Evolutionary conservation across 257 asterid species (phyloP), one percentile per base, ranked within the genome.

Genomic region (Buddleja alternifolia): DNA sequence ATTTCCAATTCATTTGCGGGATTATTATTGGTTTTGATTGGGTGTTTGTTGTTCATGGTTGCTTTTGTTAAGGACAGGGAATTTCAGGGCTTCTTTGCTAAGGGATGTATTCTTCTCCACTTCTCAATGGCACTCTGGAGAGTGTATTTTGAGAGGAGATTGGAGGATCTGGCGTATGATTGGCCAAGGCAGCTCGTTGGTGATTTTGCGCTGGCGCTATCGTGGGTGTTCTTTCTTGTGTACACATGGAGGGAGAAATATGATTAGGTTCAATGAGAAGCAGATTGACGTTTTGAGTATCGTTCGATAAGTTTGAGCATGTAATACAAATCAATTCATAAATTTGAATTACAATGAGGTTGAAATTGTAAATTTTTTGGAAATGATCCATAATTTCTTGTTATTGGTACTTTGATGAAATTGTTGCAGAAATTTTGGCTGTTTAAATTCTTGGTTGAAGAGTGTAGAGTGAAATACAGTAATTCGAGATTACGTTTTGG

Each of bases 101-200:
- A 81, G 48, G 96, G 94, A 2, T 83, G 87, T 21, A 52, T 83
- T 2, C 51, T 75, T 29, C 83, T 89, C 63, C 96, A 89, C 25
- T 19, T 76, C 20, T 56, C 82, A 23, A 81, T 86, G 85, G 94
- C 85, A 17, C 48, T 85, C 5, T 89, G 94, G 96, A 83, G 96
- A 46, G 79, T 89, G 14, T 75, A 21, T 45, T 84, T 89, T 63
- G 94, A 86, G 88, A 77, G 94, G 79, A 83, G 75, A 72, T 58
- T 84, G 67, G 96, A 86, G 70, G 96, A 77, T 68, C 64, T 89
- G 72, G 90, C 83, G 14, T n/a, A 74, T 58, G 92, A 84, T 75
- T 86, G 94, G 94, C 91, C 88, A 12, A 66, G 88, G 67, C 88
- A 79, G 72, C 73, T 86, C 21, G 83, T 80, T 32, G 94, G 94